Evolutionary conservation across 192 early-diverging fungal species (phyloP), one percentile per base, ranked within the genome.

Genomic region (Coemansia furcata): DNA sequence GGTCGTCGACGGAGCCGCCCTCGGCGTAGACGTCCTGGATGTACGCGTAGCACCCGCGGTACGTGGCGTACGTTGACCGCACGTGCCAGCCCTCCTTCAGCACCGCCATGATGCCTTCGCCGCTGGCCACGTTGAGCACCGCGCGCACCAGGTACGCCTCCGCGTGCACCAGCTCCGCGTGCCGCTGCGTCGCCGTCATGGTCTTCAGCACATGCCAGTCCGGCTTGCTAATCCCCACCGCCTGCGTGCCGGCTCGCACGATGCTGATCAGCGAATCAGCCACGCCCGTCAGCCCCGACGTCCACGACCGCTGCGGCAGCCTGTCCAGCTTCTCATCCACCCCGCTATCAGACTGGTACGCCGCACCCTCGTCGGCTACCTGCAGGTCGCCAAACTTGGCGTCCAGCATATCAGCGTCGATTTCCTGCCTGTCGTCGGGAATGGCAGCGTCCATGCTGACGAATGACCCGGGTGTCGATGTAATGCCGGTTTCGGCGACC

Each of bases 81-180:
- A 94, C 88, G 47, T 89, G 87, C 72, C 94, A 82, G 33, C 92
- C 90, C 66, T 96, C 93, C 60, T 86, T 83, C 10, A 96, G 66
- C 46, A 94, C 87, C 14, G 87, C 86, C 50, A 94, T 80, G 33
- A 92, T 66, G 65, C 91, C 93, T 40, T 90, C 84, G 65, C 95
- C 91, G 52, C 85, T 85, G 35, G 92, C 72, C 33, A 94, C 86
- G 58, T 87, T 88, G 26, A 96, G 83, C 35, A 92, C 68, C 8
- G 93, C 87, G 29, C 90, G 88, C 62, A 95, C 47, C 54, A 95
- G 78, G 44, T 86, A 85, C 4, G 87, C 83, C 42, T 96, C 95
- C 9, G 93, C 93, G 60, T 89, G 87, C 7, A 93, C 87, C 40
- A 96, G 83, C 84, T 96, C 95, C 65, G 76, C 78, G 40, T 81